Base-by-base conservation (phyloP, 257 asterid genomes). In the Lavandula angustifolia region DNA sequence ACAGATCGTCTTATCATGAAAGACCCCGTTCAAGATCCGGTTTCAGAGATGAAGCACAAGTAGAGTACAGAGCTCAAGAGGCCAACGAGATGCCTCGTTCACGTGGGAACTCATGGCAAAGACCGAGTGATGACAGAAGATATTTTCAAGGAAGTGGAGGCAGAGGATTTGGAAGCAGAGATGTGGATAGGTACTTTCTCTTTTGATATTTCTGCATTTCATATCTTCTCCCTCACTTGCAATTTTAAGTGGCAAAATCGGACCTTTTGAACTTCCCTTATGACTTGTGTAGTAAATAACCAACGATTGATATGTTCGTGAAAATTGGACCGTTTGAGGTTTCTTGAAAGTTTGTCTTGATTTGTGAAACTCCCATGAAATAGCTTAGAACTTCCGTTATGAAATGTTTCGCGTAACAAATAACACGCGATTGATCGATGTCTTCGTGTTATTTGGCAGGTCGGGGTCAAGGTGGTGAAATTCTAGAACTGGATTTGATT, bases 41-140 rank as follows among this genome's bases (percentile, higher is more conserved):
- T 54, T 74, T 68, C 41, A 35, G 48, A 6, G 57, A 68, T 65
- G 81, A 79, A 72, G 73, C 82, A 54, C 78, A 69, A 74, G 84
- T 83, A 60, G 94, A 84, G 41, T 81, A 75, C 43, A 76, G 94
- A 77, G 77, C 70, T 47, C 67, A 64, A n/a, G 91, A 85, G 35
- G 80, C 76, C 76, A 85, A 68, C 70, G 99, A 88, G 57, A 82
- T 97, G 76, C 88, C 96, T 71, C 86, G 83, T 63, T 94, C 96
- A 5, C 97, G 85, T 66, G 97, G 53, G 62, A 88, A 86, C 80
- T 77, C 92, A 53, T 80, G 85, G 87, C 10, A 81, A 42, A 83
- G 85, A 59, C 76, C 81, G 9, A 66, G 74, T 67, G 95, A 92
- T 8, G 96, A 84, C 56, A 81, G 90, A 74, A 84, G 98, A 76